Evolutionary conservation across 2,329 filamentous ascomycete genomes (phyloP), one percentile per base, ranked within the genome.

Genomic region (Pseudogymnoascus sp.): DNA sequence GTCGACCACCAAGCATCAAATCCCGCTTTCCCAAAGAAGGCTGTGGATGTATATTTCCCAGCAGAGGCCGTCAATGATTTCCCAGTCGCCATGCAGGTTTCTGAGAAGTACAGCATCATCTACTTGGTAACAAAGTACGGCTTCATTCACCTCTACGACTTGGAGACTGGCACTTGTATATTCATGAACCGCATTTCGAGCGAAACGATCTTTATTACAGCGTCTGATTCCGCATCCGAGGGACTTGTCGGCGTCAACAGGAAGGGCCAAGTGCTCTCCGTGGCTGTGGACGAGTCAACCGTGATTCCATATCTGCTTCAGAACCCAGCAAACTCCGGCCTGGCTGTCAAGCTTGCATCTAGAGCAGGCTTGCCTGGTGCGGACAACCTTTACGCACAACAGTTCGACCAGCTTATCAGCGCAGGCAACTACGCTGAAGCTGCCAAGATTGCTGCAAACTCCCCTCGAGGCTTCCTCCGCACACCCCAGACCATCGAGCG

Each of bases 121-220:
- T 97, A 97, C 77, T 85, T 99, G 71, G 91, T 99, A 65, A 99
- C 94, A 62, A 99, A 99, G 76, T 99, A 97, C 71, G 94, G 94
- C 60, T 99, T 97, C 78, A 97, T 99, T 70, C 94, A 99, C 77
- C 84, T 99, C 24, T 97, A 99, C 77, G 95, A 99, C 72, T 85
- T 99, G 62, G 95, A 99, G 79, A 94, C 90, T 6, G 95, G 90
- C 63, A 89, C 89, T 10, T 95, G 91, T 74, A 94, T 99, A 73
- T 99, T 97, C 84, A 95, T 99, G 92, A 99, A 99, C 82, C 89
- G 95, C 69, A 99, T 99, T 71, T 99, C 94, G 35, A 96, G 92
- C 79, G 94, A 99, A 74, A 99, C 94, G 26, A 97, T 99, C 74
- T 99, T 99, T 79, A 95, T 93, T 26, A 97, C 92, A 17, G 88